Conservation (phyloP, 2,329 filamentous ascomycete genomes). For the Nemania sp. region DNA sequence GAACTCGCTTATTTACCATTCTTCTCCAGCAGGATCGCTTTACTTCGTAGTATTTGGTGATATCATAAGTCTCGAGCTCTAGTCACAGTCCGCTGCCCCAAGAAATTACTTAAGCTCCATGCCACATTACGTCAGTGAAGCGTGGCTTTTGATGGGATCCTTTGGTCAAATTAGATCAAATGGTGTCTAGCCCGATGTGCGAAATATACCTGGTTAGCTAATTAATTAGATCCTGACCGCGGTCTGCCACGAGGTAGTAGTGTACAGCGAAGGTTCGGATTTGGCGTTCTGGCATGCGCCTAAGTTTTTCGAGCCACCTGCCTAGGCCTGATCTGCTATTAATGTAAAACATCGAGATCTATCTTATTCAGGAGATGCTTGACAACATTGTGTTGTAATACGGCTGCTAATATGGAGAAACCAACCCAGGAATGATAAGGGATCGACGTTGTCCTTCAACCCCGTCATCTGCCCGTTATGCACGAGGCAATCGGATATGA, state of each 20-base stretch:
- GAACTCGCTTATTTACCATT: constrained; percentile 2
- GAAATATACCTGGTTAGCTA: no score
- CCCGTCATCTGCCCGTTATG: not conserved
- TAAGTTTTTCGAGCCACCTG: no score
- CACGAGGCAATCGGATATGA: not conserved
- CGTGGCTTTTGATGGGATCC: not conserved
- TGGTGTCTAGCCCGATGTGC: no score
- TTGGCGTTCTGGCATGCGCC: no score
- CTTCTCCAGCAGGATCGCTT: not conserved
- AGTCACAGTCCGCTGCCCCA: no score
- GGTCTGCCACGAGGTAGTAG: no score
- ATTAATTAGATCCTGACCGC: no score
- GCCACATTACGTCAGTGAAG: no score
- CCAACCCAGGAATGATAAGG: constrained; percentile 3
- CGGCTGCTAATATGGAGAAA: not conserved
- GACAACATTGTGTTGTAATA: not conserved
- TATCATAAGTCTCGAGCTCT: no score
- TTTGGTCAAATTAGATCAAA: not conserved
- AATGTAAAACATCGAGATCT: constrained; percentile 10
- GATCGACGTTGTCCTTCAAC: constrained; percentile 18
- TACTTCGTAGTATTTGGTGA: constrained; percentile 3
- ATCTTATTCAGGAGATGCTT: not conserved
- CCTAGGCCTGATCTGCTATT: no score
- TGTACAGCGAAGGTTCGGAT: no score
- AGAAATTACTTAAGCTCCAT: no score